Evolutionary conservation across 805 yeast genomes (phyloP).

Genomic region (Saccharomycopsis sp.): DNA sequence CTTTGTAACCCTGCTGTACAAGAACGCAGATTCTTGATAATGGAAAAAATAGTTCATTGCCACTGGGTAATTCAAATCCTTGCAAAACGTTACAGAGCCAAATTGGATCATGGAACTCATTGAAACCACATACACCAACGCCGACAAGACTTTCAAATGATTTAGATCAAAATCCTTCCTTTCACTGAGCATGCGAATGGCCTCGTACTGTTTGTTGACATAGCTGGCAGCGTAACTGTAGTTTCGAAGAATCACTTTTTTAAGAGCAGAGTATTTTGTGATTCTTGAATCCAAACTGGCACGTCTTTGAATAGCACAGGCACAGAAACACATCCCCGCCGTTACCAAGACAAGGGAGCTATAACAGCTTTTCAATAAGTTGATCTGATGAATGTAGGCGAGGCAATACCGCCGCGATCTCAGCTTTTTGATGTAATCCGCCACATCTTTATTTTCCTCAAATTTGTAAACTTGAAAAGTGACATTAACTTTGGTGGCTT

Average conservation of each 20-base stretch:
- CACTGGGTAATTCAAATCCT: slow-evolving; percentile 4
- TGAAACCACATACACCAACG: slow-evolving; percentile 4
- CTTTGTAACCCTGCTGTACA: slow-evolving; percentile 1
- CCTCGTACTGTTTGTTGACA: slow-evolving; percentile 6
- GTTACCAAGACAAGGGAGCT: not conserved
- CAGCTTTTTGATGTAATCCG: no score
- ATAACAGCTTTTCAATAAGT: no score
- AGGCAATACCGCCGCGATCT: no score
- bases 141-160: not conserved
- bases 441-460: no score
- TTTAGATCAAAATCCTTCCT: not conserved
- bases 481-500: no score
- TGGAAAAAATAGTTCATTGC: slow-evolving; percentile 10
- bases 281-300: slow-evolving; percentile 2
- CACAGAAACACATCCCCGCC: not conserved
- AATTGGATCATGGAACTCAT: slow-evolving; percentile 10
- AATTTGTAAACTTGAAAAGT: no score
- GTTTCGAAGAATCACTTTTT: no score
- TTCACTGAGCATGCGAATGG: not conserved
- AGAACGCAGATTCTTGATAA: slow-evolving; percentile 2
- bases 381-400: no score
- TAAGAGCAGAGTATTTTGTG: no score
- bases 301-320: not conserved
- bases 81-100: slow-evolving; percentile 4
- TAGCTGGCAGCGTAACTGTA: slow-evolving; percentile 1